Conservation (phyloP, 345 rosid genomes). For the Linum tenue region DNA sequence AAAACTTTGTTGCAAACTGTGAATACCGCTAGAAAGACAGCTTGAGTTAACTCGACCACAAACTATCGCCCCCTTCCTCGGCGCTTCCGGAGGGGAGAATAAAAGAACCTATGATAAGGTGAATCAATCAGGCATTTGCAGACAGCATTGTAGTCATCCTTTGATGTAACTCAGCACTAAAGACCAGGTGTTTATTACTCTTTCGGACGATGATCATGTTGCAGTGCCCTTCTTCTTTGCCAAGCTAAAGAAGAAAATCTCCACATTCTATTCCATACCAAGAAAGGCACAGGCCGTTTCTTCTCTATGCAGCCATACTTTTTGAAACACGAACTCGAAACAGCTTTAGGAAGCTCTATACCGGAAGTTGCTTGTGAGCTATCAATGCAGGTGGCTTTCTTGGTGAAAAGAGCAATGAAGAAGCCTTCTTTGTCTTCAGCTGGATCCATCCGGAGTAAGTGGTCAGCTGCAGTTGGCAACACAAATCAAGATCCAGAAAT, state of each 20-base stretch:
- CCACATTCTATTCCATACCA: neutral
- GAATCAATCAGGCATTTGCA: too few species aligned
- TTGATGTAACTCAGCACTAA: too few species aligned
- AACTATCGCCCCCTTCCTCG: too few species aligned
- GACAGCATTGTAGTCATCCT: too few species aligned
- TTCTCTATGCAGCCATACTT: neutral
- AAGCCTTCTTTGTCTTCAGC: conserved; percentile 79
- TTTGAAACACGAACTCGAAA: neutral
- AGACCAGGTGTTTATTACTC: too few species aligned
- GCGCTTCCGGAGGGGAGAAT: too few species aligned
- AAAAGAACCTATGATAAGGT: too few species aligned
- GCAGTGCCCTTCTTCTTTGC: neutral
- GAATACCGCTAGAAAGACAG: too few species aligned
- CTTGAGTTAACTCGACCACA: too few species aligned
- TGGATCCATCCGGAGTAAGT: conserved; percentile 40
- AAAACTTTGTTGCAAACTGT: too few species aligned
- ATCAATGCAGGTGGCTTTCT: neutral
- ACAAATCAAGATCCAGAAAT: neutral
- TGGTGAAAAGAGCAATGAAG: conserved; percentile 63
- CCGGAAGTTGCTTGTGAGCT: neutral
- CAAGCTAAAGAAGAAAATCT: neutral
- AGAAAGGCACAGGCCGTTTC: neutral
- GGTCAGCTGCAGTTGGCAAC: conserved; percentile 26
- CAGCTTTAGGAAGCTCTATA: neutral
- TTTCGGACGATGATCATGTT: neutral